Percentiles rank a stretch among this genome's conserved stretches.
Evolutionary conservation across 2,329 filamentous ascomycete species (phyloP).

Genomic region (Cytospora leucostoma): DNA sequence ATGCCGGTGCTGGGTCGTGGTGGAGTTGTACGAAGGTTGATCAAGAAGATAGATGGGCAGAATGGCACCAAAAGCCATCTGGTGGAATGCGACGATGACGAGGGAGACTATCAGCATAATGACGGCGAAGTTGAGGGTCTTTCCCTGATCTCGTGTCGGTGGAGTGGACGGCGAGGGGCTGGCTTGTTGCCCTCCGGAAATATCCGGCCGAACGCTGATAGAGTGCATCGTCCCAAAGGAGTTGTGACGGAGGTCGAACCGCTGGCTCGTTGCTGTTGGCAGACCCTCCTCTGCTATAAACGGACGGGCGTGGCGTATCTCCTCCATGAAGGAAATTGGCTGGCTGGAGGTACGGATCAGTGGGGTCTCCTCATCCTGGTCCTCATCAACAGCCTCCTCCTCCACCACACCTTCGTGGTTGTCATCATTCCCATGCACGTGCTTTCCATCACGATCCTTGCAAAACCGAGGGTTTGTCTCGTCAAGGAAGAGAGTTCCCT

Average conservation of each 20-base stretch:
- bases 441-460: conserved; percentile 25
- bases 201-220: conserved; percentile 37
- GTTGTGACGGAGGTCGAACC: conserved; percentile 40
- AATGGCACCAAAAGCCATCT: conserved; percentile 47
- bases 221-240: conserved; percentile 48
- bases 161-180: background rate
- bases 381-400: conserved; percentile 28
- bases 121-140: conserved; percentile 42
- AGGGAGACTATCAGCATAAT: conserved; percentile 45
- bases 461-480: conserved; percentile 41
- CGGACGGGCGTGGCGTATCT: conserved; percentile 32
- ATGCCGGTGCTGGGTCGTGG: background rate
- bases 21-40: conserved; percentile 32
- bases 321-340: conserved; percentile 28
- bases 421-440: conserved; percentile 29
- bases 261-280: conserved; percentile 38
- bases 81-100: conserved; percentile 47
- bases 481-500: conserved; percentile 64
- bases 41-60: conserved; percentile 48
- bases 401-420: conserved; percentile 28
- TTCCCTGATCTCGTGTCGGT: conserved; percentile 30
- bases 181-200: conserved; percentile 19
- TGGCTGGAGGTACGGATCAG: conserved; percentile 36
- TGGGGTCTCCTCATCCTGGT: conserved; percentile 35
- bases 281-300: conserved; percentile 40